Evolutionary conservation across 176 grass and related monocot genomes (phyloP).

Genomic region (Zoysia pacifica): DNA sequence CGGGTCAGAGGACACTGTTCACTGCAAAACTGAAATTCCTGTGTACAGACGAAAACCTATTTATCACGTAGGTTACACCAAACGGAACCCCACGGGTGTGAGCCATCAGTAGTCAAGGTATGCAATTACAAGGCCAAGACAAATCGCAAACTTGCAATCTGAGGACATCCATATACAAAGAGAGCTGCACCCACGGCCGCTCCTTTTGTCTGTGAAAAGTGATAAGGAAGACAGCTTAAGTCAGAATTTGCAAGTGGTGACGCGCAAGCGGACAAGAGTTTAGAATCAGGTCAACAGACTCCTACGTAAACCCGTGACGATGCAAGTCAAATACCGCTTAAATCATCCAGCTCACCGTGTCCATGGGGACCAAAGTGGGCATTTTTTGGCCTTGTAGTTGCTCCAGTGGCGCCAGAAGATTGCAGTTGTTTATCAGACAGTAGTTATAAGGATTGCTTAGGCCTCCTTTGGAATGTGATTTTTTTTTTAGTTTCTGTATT

Average conservation of each 20-base stretch:
- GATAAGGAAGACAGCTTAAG: background rate
- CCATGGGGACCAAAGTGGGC: slow-evolving; percentile 39
- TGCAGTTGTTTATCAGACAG: background rate
- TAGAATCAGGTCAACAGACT: slow-evolving; percentile 38
- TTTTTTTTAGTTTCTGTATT: too few species aligned
- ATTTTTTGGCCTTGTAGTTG: background rate
- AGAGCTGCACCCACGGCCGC: slow-evolving; percentile 16
- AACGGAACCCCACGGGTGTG: background rate
- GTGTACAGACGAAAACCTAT: background rate
- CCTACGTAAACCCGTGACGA: slow-evolving; percentile 20
- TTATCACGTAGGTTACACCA: background rate
- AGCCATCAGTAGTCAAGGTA: background rate
- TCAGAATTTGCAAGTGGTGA: slow-evolving; percentile 22
- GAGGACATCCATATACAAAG: background rate
- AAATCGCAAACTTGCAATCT: background rate
- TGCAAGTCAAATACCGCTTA: slow-evolving; percentile 31
- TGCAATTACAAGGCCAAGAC: slow-evolving; percentile 27
- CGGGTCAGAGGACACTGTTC: slow-evolving; percentile 13
- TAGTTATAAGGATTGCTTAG: background rate
- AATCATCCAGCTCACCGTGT: slow-evolving; percentile 36
- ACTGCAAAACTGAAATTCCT: background rate
- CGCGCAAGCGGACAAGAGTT: slow-evolving; percentile 26
- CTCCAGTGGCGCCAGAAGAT: background rate
- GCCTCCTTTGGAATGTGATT: too few species aligned
- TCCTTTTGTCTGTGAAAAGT: slow-evolving; percentile 22